Percentiles rank a stretch among this genome's conserved stretches.
These are phyloP conservation scores for Candida sphagnicola DNA, from an alignment of 805 yeast species.

Conservation along the genomic window DNA sequence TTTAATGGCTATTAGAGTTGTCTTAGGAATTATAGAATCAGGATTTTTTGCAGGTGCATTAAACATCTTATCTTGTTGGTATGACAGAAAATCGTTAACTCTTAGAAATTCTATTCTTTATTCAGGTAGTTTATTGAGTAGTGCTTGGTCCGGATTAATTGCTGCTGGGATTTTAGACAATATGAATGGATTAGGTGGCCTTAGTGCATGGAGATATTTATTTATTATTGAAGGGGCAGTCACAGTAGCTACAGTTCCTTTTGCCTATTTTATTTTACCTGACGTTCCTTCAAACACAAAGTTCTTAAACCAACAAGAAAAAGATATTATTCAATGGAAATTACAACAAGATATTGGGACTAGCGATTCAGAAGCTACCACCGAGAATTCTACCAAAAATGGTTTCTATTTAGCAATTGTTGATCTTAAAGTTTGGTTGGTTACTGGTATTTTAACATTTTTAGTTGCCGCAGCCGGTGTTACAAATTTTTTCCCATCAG, in stretches of 20 bases:
- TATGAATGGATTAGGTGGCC: constrained; percentile 36
- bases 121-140: constrained; percentile 48
- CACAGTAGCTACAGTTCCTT: constrained; percentile 43
- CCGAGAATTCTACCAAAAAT: constrained; percentile 30
- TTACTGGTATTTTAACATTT: constrained; percentile 41
- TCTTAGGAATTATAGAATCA: constrained; percentile 46
- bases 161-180: constrained; percentile 49
- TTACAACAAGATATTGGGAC: constrained; percentile 38
- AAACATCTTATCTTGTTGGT: constrained; percentile 53
- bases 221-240: constrained; percentile 54
- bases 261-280: constrained; percentile 47
- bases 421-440: constrained; percentile 46
- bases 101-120: constrained; percentile 47
- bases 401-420: constrained; percentile 32
- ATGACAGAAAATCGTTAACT: constrained; percentile 46
- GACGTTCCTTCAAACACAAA: constrained; percentile 50
- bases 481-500: constrained; percentile 58
- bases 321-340: constrained; percentile 40
- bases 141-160: constrained; percentile 53
- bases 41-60: constrained; percentile 47
- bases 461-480: constrained; percentile 59
- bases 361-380: constrained; percentile 33
- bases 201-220: constrained; percentile 53
- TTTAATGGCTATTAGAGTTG: constrained; percentile 42
- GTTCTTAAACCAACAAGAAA: constrained; percentile 42